These are phyloP conservation scores for Candida berthetii DNA, from an alignment of 805 yeast species.

Conservation along the genomic window DNA sequence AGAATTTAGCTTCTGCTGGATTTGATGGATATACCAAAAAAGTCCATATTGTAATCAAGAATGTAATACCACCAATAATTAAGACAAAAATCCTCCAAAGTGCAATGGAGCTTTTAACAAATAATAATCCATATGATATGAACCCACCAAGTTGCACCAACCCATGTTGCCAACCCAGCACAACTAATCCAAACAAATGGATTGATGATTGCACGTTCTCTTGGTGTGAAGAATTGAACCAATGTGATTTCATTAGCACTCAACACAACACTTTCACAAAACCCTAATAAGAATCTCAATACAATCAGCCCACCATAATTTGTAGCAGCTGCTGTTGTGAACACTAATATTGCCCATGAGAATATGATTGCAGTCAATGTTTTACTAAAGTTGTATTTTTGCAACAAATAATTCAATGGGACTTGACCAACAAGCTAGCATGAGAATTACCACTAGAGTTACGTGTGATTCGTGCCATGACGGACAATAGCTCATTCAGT, in stretches of 20 bases:
- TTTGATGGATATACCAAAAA: conserved; percentile 37
- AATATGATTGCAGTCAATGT: conserved; percentile 14
- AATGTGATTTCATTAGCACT: conserved; percentile 28
- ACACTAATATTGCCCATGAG: conserved; percentile 21
- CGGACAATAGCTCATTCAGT: no score
- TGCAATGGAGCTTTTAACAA: conserved; percentile 5
- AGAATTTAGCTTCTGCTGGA: conserved; percentile 35
- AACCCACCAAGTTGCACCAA: conserved; percentile 37
- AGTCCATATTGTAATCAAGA: conserved; percentile 20
- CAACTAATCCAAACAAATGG: conserved; percentile 37
- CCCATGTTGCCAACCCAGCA: conserved; percentile 21
- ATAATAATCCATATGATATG: conserved; percentile 18
- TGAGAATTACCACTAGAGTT: no score
- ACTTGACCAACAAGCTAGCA: conserved; percentile 38
- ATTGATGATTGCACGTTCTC: conserved; percentile 31
- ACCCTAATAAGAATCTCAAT: conserved; percentile 27
- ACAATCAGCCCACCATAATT: conserved; percentile 22
- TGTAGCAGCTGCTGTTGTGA: conserved; percentile 20
- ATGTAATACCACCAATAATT: conserved; percentile 39
- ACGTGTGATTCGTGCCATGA: no score
- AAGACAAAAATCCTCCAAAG: conserved; percentile 42
- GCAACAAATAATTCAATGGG: conserved; percentile 35
- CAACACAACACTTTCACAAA: conserved; percentile 24
- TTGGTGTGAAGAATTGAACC: conserved; percentile 30
- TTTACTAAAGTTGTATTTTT: conserved; percentile 23